Percentiles rank a stretch among this genome's conserved stretches.
phyloP scores from a whole-genome alignment of 2,329 filamentous ascomycete genomes.

The Claviceps spartinae region DNA sequence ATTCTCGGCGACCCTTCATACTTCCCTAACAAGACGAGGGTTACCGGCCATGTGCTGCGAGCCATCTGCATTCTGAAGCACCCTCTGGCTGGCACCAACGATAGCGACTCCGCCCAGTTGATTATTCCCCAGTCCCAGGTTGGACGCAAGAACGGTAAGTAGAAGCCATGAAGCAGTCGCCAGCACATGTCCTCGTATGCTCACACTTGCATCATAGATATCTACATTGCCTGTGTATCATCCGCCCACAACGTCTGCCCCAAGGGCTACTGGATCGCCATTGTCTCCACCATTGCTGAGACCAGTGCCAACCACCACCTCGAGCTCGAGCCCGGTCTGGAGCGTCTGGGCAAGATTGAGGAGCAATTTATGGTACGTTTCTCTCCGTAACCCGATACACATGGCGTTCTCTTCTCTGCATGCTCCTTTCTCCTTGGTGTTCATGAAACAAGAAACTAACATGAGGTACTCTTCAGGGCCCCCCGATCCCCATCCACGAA shows the following conservation, averaged over 20 bases:
- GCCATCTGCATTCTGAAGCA: slow-evolving; percentile 97
- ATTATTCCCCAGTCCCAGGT: slow-evolving; percentile 98
- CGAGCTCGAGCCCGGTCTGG: slow-evolving; percentile 83
- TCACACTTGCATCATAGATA: slow-evolving; percentile 42
- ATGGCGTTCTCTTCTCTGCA: neutral
- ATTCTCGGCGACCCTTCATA: slow-evolving; percentile 95
- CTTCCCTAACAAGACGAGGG: slow-evolving; percentile 79
- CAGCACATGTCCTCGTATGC: neutral
- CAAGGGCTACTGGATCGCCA: slow-evolving; percentile 97
- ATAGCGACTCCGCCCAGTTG: slow-evolving; percentile 80
- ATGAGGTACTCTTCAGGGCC: slow-evolving; percentile 31
- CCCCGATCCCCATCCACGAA: slow-evolving; percentile 88
- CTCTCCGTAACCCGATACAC: neutral
- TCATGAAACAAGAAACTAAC: no score
- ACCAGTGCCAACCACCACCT: slow-evolving; percentile 84
- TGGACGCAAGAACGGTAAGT: slow-evolving; percentile 82
- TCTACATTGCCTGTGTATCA: slow-evolving; percentile 93
- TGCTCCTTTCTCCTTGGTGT: neutral
- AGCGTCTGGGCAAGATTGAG: slow-evolving; percentile 83
- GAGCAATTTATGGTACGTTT: slow-evolving; percentile 79
- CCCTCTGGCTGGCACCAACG: slow-evolving; percentile 77
- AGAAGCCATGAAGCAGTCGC: neutral
- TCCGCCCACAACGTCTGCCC: slow-evolving; percentile 96
- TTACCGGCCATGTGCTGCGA: slow-evolving; percentile 81
- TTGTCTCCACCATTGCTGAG: slow-evolving; percentile 95